Base-by-base conservation (phyloP, 352 stramenopile species). In the Pythium sukuiense region DNA sequence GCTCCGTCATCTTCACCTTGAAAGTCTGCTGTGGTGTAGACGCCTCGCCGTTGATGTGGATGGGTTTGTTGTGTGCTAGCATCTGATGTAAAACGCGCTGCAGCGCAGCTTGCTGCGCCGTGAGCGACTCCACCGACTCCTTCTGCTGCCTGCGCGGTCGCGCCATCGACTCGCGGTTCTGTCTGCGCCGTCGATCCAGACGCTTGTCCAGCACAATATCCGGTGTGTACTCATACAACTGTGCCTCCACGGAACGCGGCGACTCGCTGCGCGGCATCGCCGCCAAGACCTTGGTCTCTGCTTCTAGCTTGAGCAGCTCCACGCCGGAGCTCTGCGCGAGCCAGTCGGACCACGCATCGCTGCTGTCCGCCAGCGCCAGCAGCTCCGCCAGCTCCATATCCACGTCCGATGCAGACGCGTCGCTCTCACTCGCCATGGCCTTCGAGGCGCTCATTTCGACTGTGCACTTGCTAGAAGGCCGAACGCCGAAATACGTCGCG, bases 231-330 rank as follows among this genome's bases (percentile, higher is more conserved):
- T 2, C 13, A 29, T 33, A n/a, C 24, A 32, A 27, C 16, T 46
- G 1, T 18, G 14, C 26, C 35, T 61, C 55, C 14, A 61, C 55
- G n/a, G 55, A 50, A 27, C 55, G 52, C 29, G 55, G 55, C 55
- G 55, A 61, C 7, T 61, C 55, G 20, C 35, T 39, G 24, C 55
- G 55, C 37, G 55, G 53, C 55, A 39, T 37, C 37, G 55, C 29
- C 14, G 32, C 32, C 32, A 35, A 9, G 32, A 9, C 32, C 32
- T 5, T 35, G 32, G 32, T 9, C 32, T 24, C 18, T 30, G 52
- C 7, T 16, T 60, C 33, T 6, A 39, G 32, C 54, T 49, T 35
- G 54, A 39, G 16, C 32, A 12, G 33, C 27, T 60, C 54, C 14
- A 33, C 54, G 37, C 37, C 37, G 12, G 37, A 43, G 37, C 37